These are phyloP conservation scores for Trichoderma breve DNA, from an alignment of 2,329 filamentous ascomycete species.

Conservation along the genomic window DNA sequence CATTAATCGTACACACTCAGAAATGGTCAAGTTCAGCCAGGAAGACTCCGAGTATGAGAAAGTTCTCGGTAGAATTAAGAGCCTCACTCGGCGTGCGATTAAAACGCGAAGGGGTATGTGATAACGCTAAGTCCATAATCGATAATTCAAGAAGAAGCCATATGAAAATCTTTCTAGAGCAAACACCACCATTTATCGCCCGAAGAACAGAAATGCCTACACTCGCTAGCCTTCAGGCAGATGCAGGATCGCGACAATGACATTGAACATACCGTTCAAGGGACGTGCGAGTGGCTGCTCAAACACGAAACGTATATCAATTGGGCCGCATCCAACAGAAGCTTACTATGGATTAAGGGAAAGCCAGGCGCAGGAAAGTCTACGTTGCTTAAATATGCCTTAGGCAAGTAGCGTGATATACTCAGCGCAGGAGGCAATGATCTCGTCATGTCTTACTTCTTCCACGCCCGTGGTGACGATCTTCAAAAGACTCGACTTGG, in stretches of 20 bases:
- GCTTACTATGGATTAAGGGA: slow-evolving; percentile 40
- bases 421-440: slow-evolving; percentile 4
- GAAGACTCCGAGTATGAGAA: background rate
- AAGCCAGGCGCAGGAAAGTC: slow-evolving; percentile 43
- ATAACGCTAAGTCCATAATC: background rate
- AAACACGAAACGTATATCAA: slow-evolving; percentile 25
- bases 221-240: slow-evolving; percentile 33
- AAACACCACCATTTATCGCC: background rate
- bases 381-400: slow-evolving; percentile 36
- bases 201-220: slow-evolving; percentile 25
- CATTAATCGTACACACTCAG: background rate
- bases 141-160: too few species aligned
- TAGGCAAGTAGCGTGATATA: slow-evolving; percentile 27
- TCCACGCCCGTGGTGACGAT: slow-evolving; percentile 33
- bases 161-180: background rate
- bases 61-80: background rate
- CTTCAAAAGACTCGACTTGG: slow-evolving; percentile 36
- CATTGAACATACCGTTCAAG: slow-evolving; percentile 24
- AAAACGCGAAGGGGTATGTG: background rate
- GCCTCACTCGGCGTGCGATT: background rate
- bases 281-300: slow-evolving; percentile 37
- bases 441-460: slow-evolving; percentile 37
- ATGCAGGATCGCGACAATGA: slow-evolving; percentile 30
- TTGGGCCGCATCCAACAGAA: slow-evolving; percentile 26
- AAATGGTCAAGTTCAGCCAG: background rate